Base-by-base conservation (phyloP, 2,329 filamentous ascomycete genomes). In the Pseudopithomyces chartarum region DNA sequence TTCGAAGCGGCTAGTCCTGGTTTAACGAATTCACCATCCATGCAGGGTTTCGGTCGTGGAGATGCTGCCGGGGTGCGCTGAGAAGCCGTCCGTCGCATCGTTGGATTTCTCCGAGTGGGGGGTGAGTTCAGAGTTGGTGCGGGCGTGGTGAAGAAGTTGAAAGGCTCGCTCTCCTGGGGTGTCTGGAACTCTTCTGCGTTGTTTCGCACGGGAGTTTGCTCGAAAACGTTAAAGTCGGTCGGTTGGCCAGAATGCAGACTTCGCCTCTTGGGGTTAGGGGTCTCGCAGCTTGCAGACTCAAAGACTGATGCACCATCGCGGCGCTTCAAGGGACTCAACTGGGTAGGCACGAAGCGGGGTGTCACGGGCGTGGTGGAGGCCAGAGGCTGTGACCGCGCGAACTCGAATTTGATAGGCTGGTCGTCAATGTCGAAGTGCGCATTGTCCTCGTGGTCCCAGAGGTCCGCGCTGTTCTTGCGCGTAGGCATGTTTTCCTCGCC, bases 241-340 rank as follows among this genome's bases (percentile, higher is more conserved):
- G 80, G 85, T n/a, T 88, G 82, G 42, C 87, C 84, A 48, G 89
- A 89, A 73, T 97, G 91, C 65, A 96, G 78, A 76, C 93, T 97
- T 68, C 95, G 87, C 63, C 95, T 86, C 81, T 97, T 97, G 45
- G 93, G 91, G 57, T 94, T 90, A 0, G 95, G 94, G 69, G 91
- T 97, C 64, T 90, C 90, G 54, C 90, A 82, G 66, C 84, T 89
- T 26, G 87, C 83, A 61, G 91, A 89, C 68, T 96, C 93, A 47
- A 96, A 79, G 68, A 91, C 92, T 90, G 96, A 94, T 50, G 89
- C 89, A 42, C 90, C 89, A 79, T 98, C 94, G 70, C 90, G 94
- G 66, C 95, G 88, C 82, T 98, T 97, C 65, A 98, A 80, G 5
- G 94, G 93, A 72, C 94, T 97, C 6, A 89, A 87, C 58, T 87